These are phyloP conservation scores for Fusarium foetens DNA, from an alignment of 2,329 filamentous ascomycete genomes.

Conservation along the genomic window DNA sequence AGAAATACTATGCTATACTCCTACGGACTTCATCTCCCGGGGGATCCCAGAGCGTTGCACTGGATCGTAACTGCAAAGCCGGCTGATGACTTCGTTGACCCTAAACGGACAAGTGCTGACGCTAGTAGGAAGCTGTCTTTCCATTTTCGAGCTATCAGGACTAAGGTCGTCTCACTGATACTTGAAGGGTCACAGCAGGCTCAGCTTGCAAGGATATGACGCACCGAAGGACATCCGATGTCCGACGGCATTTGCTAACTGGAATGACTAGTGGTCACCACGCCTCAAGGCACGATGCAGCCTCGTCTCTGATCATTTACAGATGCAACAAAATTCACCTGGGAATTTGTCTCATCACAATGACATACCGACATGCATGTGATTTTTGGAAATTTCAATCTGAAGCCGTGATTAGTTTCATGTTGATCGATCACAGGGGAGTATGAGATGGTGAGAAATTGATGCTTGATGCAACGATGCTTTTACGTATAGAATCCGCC, in stretches of 20 bases:
- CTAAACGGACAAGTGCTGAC: neutral
- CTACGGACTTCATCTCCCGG: too few species aligned
- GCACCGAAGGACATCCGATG: neutral
- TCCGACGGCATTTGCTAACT: neutral
- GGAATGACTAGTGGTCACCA: too few species aligned
- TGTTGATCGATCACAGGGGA: neutral
- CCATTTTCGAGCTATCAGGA: too few species aligned
- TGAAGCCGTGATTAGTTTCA: neutral
- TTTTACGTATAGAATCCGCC: too few species aligned
- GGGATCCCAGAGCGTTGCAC: neutral
- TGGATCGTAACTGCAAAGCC: too few species aligned
- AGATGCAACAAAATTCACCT: neutral
- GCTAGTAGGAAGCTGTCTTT: neutral
- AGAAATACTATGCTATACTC: neutral
- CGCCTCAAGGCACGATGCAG: rapidly evolving
- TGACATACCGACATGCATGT: neutral
- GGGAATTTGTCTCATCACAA: neutral
- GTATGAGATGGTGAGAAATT: neutral
- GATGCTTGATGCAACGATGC: neutral
- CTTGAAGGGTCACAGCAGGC: neutral
- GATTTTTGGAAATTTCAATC: neutral
- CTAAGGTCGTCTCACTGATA: too few species aligned
- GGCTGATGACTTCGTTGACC: neutral
- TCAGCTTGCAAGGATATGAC: neutral
- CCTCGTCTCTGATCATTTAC: neutral